Evolutionary conservation across 2,329 filamentous ascomycete genomes (phyloP).

Genomic region (Microsporum canis): DNA sequence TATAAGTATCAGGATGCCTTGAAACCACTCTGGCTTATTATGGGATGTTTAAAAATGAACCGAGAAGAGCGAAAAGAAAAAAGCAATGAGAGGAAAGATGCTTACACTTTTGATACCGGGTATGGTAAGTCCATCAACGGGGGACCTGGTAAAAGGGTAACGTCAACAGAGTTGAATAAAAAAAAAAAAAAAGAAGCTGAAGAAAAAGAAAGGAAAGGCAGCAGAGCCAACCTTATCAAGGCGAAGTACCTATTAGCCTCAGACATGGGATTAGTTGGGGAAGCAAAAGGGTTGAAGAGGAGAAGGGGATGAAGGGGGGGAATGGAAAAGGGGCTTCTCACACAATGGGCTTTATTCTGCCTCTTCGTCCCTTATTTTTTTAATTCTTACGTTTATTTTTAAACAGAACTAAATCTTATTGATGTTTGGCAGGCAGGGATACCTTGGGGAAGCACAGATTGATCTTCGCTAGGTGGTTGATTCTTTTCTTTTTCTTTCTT

Average conservation of each 20-base stretch:
- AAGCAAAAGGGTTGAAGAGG: neutral
- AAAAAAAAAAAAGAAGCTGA: neutral
- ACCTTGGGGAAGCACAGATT: neutral
- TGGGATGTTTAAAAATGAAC: constrained; percentile 2
- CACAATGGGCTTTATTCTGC: neutral
- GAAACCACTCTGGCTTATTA: neutral
- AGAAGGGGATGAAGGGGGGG: neutral
- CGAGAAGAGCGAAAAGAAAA: neutral
- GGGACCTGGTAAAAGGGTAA: constrained; percentile 1
- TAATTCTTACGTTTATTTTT: neutral
- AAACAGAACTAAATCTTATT: neutral
- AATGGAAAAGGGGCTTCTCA: neutral
- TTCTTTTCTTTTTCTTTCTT: neutral
- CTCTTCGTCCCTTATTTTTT: neutral
- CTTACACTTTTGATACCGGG: neutral
- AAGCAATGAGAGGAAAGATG: neutral
- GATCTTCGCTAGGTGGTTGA: neutral
- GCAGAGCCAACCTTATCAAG: neutral
- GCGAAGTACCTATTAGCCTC: neutral
- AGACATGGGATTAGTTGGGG: neutral
- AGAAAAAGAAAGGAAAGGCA: neutral
- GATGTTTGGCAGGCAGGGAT: constrained; percentile 1
- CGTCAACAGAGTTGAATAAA: neutral
- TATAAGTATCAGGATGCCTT: neutral
- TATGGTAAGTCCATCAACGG: constrained; percentile 1